Conservation (phyloP, 164 flowering plant species). For the Annona cherimola region DNA sequence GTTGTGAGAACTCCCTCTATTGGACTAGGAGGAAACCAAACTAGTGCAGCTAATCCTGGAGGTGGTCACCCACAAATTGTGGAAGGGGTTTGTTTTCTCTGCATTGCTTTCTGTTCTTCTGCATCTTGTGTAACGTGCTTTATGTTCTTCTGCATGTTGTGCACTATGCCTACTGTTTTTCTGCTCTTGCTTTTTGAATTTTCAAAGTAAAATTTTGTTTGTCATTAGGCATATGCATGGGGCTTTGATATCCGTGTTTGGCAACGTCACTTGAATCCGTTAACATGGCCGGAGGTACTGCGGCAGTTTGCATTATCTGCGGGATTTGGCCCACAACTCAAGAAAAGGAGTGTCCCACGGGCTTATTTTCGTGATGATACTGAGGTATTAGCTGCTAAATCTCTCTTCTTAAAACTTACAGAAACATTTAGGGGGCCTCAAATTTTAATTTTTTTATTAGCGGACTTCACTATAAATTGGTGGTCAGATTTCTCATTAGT, state of each 20-base stretch:
- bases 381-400: constrained; percentile 36
- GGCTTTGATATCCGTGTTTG: constrained; percentile 90
- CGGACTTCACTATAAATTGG: neutral
- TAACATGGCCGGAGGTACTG: constrained; percentile 94
- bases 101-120: neutral
- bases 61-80: constrained; percentile 95
- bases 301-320: constrained; percentile 82
- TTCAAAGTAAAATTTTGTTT: neutral
- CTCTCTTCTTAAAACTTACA: neutral
- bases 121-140: neutral
- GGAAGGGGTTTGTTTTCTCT: constrained; percentile 62
- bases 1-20: constrained; percentile 74
- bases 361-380: constrained; percentile 55
- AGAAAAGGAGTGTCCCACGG: constrained; percentile 42
- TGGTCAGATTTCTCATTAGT: no score
- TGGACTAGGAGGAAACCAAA: constrained; percentile 60
- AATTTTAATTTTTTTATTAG: no score
- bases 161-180: neutral
- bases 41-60: constrained; percentile 63
- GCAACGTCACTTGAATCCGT: constrained; percentile 68
- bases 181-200: neutral
- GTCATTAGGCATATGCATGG: constrained; percentile 83
- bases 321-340: constrained; percentile 79
- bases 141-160: neutral
- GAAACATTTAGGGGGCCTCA: neutral